Evolutionary conservation across 768 basidiomycete species (phyloP).

Genomic region (Lactifluus rugatus): DNA sequence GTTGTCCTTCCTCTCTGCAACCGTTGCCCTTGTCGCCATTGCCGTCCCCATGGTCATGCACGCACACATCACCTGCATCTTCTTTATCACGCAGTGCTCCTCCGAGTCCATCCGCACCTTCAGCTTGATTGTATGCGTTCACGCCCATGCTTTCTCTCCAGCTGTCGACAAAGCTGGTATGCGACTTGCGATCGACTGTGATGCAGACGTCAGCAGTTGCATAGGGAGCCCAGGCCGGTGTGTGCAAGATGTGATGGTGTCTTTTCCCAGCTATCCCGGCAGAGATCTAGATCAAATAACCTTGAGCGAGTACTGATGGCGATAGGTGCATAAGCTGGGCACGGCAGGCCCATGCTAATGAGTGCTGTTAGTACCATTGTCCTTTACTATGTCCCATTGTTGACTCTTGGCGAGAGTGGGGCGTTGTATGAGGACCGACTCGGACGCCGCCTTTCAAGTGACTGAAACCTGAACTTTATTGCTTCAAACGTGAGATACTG

Average conservation of each 20-base stretch:
- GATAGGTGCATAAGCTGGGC: neutral
- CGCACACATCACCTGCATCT: neutral
- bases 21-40: neutral
- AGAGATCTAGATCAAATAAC: too few relatives aligned
- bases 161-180: neutral
- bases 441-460: too few relatives aligned
- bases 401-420: too few relatives aligned
- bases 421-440: too few relatives aligned
- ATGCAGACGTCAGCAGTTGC: neutral
- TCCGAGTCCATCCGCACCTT: neutral
- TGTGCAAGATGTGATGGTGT: neutral
- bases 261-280: too few relatives aligned
- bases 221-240: neutral
- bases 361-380: too few relatives aligned
- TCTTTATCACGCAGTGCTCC: neutral
- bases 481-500: too few relatives aligned
- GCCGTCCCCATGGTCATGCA: neutral
- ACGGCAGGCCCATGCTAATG: too few relatives aligned
- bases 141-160: neutral
- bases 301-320: too few relatives aligned
- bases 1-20: neutral
- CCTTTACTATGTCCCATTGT: too few relatives aligned
- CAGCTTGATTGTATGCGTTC: neutral
- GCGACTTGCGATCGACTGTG: neutral
- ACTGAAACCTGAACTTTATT: too few relatives aligned